Evolutionary conservation across 306 rosid species (phyloP).

Genomic region (Rosa rugosa): DNA sequence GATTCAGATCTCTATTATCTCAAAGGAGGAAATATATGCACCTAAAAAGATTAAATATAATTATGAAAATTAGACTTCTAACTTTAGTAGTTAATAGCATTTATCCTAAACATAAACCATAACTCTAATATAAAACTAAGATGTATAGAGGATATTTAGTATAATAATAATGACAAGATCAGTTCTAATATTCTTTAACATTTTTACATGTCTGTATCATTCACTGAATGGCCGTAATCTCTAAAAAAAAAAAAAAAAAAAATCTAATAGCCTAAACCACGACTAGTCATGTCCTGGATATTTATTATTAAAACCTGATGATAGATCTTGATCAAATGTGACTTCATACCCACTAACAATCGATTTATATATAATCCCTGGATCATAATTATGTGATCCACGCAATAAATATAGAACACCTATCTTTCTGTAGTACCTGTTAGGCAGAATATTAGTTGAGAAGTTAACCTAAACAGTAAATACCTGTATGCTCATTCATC

Average conservation of each 20-base stretch:
- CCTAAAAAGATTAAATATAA: neutral
- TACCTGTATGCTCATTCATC: neutral
- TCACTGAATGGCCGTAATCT: neutral
- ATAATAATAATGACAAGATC: neutral
- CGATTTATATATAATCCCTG: neutral
- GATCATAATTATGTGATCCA: neutral
- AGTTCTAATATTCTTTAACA: neutral
- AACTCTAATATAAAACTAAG: neutral
- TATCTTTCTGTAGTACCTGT: neutral
- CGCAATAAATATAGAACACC: neutral
- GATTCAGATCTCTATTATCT: neutral
- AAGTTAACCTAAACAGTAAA: neutral
- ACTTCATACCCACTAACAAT: neutral
- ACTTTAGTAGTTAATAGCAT: neutral
- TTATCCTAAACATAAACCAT: neutral
- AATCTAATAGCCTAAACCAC: neutral
- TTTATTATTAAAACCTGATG: neutral
- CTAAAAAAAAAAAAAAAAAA: neutral
- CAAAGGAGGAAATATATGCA: neutral
- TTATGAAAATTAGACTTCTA: neutral
- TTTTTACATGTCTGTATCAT: neutral
- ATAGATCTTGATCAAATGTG: neutral
- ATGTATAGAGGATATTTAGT: neutral
- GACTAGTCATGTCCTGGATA: neutral
- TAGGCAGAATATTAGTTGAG: neutral